phyloP scores from a whole-genome alignment of 2,329 filamentous ascomycete genomes.

The Nemania abortiva region DNA sequence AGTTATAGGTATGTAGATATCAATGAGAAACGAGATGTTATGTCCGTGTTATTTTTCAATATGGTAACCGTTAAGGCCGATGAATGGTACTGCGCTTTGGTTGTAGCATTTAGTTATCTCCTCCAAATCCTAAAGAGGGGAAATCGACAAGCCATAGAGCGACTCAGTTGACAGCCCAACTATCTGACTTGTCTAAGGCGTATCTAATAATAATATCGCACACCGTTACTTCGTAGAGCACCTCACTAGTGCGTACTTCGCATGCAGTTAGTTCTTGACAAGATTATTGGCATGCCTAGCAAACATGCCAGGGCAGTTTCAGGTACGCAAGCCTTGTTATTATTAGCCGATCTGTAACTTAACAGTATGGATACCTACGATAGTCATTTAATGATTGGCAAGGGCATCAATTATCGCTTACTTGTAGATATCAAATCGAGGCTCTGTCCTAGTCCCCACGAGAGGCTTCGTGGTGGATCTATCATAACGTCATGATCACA shows the following conservation, averaged over 20 bases:
- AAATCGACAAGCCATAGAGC: not conserved
- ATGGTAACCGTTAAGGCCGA: not conserved
- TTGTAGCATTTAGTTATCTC: not conserved
- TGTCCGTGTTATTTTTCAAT: not conserved
- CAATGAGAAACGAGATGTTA: not conserved
- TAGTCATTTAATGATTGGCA: not conserved
- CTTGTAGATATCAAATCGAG: not conserved
- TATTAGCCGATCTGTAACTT: not conserved
- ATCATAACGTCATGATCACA: slow-evolving; percentile 20
- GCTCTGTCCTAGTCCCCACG: not conserved
- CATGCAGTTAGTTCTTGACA: slow-evolving; percentile 12
- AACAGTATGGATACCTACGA: not conserved
- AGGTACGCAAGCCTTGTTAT: slow-evolving; percentile 15
- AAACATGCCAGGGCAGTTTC: slow-evolving; percentile 30
- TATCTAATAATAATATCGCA: slow-evolving; percentile 1
- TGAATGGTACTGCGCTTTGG: not conserved
- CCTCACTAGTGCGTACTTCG: not conserved
- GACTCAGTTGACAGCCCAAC: not conserved
- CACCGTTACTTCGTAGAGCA: not conserved
- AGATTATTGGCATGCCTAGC: slow-evolving; percentile 12
- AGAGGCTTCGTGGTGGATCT: slow-evolving; percentile 3
- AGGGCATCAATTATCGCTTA: not conserved
- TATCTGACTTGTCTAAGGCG: not conserved
- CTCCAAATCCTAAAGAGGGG: not conserved
- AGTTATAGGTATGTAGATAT: not conserved